Evolutionary conservation across 2,329 filamentous ascomycete species (phyloP).

Genomic region (Colletotrichum costaricense): DNA sequence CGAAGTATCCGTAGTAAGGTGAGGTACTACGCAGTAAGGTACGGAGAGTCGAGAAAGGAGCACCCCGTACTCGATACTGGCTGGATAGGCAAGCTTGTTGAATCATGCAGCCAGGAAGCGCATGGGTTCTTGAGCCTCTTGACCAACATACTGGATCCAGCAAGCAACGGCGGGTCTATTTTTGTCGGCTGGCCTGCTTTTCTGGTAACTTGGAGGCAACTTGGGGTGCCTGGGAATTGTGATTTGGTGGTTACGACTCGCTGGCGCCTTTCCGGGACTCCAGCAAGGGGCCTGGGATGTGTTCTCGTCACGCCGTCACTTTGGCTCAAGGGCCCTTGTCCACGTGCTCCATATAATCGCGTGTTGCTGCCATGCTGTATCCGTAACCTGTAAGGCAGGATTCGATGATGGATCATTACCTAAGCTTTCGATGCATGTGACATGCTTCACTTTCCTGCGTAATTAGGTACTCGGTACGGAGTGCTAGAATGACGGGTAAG

Average conservation of each 20-base stretch:
- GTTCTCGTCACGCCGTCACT: slow-evolving; percentile 4
- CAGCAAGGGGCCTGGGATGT: neutral
- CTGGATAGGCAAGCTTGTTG: neutral
- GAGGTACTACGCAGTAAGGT: neutral
- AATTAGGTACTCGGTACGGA: neutral
- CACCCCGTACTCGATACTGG: neutral
- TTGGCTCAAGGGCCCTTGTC: slow-evolving; percentile 3
- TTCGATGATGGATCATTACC: neutral
- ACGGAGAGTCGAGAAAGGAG: neutral
- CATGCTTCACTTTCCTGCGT: neutral
- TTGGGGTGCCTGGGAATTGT: too few species aligned
- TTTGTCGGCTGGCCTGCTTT: neutral
- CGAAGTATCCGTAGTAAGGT: too few species aligned
- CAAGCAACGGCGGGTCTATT: neutral
- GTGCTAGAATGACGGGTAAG: neutral
- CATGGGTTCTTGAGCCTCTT: slow-evolving; percentile 13
- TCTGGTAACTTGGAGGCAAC: too few species aligned
- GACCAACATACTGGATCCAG: neutral
- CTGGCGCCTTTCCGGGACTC: too few species aligned
- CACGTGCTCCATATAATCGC: slow-evolving; percentile 16
- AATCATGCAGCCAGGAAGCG: slow-evolving; percentile 16
- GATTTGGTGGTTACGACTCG: too few species aligned
- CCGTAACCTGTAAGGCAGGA: neutral
- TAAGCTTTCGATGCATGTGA: slow-evolving; percentile 31
- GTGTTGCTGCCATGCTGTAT: neutral